Evolutionary conservation across 2,329 filamentous ascomycete genomes (phyloP), one percentile per base, ranked within the genome.

Genomic region (Talaromyces sp.): DNA sequence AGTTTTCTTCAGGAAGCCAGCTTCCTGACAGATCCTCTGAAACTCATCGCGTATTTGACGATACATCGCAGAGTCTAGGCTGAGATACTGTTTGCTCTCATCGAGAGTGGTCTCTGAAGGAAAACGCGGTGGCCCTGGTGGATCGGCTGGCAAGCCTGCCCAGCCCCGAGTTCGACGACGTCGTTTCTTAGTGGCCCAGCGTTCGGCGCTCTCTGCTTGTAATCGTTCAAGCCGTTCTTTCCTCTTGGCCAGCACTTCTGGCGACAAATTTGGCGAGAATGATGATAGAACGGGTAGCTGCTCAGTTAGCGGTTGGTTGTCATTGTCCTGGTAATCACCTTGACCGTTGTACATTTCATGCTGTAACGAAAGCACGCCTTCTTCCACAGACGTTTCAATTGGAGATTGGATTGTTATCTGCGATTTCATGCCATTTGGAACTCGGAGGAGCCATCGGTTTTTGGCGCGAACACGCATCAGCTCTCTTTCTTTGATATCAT

Each of bases 41-140:
- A 91, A 94, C 28, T 82, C 81, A 51, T 84, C 78, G 31, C 89
- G 82, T 15, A 90, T 71, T 59, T 83, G 74, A 33, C 79, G 80
- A 69, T 94, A 94, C 41, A 82, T 75, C 1, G 78, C 71, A 51
- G 80, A 82, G 65, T 88, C 83, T 35, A 95, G 77, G 37, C 75
- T 78, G 28, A 95, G 77, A 60, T 86, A 87, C 11, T 80, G 79
- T 67, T 91, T 89, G 67, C 87, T 87, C 72, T 93, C 88, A 63
- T 89, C 87, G 59, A 94, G 82, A 0, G 89, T 92, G 11, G 88
- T 92, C 71, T 94, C 89, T 0, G 89, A 93, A 1, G 88, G 88
- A 62, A 91, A 94, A 21, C 89, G 84, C 13, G 87, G 85, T 19
- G 86, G 83, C 4, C 85, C 84, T 1, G 85, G 81, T 6, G 84